Evolutionary conservation across 768 basidiomycete genomes (phyloP), one percentile per base, ranked within the genome.

Genomic region (Termitomyces sp.): DNA sequence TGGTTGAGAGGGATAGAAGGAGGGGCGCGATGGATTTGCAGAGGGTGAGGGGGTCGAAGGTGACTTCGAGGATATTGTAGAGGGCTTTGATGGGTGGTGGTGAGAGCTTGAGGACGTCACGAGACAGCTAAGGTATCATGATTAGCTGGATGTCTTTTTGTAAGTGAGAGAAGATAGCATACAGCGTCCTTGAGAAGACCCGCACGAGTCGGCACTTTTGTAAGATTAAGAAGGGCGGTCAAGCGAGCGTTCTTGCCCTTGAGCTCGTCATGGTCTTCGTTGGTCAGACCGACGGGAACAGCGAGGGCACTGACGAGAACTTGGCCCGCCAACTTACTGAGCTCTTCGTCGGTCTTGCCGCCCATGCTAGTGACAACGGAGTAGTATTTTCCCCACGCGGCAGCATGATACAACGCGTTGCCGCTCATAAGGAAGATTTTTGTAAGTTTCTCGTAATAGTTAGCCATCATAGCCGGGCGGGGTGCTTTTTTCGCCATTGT

Each of bases 391-490:
- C 90, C 87, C 95, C 95, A 98, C 0, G 96, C 94, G 18, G 96
- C 94, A 53, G 96, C 96, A 71, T 98, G 96, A 77, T 94, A 98
- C 15, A 99, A 80, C 4, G 94, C 89, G 68, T 95, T 96, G 16
- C 94, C 92, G 62, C 91, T 93, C 81, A 95, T 96, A 68, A 96
- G 82, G 81, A 98, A 99, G 65, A 99, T 96, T 71, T 90, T 91
- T 46, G 96, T 92, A 65, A 98, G 86, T 76, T 98, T 98, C 74
- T 98, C 95, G 77, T 98, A 98, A 77, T 98, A 98, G 74, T 92
- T 94, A 61, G 94, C 94, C 96, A 98, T 98, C 94, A 98, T 96
- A 13, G 89, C 83, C 0, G 94, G 93, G 38, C 94, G 88, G 1
- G 94, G 93, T 0, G 92, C 87, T 75, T 95, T 96, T 74, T 96